Base-by-base conservation (phyloP, 306 rosid species). In the Prunus padus region DNA sequence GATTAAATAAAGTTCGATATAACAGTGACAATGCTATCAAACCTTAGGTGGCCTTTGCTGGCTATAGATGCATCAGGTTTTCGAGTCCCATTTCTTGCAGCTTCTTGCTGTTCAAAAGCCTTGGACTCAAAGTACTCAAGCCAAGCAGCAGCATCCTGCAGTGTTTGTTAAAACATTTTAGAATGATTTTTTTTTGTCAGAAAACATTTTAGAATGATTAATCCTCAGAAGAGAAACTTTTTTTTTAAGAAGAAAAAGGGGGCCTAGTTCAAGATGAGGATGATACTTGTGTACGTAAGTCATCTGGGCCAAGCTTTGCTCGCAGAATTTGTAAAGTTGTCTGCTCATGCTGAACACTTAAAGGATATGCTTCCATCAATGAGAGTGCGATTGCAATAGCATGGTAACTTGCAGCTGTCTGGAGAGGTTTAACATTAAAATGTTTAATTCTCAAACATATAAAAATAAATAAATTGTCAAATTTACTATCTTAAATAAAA, bases 31-130 rank as follows among this genome's bases (percentile, higher is more conserved):
- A 65, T 59, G 82, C 18, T 60, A 69, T 49, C 42, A 79, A 87
- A 92, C 99, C 99, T 96, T 28, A 96, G 83, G 84, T 96, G 99
- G 71, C 99, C 99, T 90, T 92, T 96, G 86, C 99, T 89, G 66
- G 99, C 99, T 73, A 96, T 92, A 33, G 97, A 92, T 45, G 99
- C 98, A 82, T 96, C 99, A 44, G 96, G 99, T 79, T 92, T 96
- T 66, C 91, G 90, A 72, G 97, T 92, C 76, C 99, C 99, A 83
- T 92, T 92, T 79, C 96, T 85, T 51, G 97, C 98, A 82, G 98
- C 99, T 86, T 96, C 99, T 88, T 96, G 99, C 82, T 96, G 99
- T 81, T 96, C 99, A 79, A 92, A 86, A 87, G 98, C 98, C 92
- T 96, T 96, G 83, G 99, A 96, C 86, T 92, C 98, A 73, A 96